Base-by-base conservation (phyloP, 2,329 filamentous ascomycete genomes). In the Talaromyces albobiverticillius region DNA sequence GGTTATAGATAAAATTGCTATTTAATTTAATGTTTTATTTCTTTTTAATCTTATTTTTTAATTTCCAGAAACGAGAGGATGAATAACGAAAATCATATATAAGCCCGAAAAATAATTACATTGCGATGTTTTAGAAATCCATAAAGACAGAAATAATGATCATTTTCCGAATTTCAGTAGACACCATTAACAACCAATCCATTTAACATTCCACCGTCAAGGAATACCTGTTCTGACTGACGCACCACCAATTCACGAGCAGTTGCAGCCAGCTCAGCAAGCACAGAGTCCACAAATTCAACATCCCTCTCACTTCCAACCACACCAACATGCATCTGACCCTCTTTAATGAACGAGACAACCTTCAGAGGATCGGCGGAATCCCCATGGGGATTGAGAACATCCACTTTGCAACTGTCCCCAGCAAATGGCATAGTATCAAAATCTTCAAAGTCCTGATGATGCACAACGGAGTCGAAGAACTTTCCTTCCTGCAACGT, bases 371-470 rank as follows among this genome's bases (percentile, higher is more conserved):
- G 68, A 41, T 62, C 58, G 9, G 67, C 61, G 2, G 67, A 61
- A 57, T 84, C 81, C 29, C 79, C 74, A 60, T 83, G 79, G 2
- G 83, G 80, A 61, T 84, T 85, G 14, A 81, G 63, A 10, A 83
- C 85, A 67, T 85, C 83, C 59, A 84, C 77, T 38, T 71, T 70
- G 62, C 70, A 76, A 45, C 51, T 59, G 2, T 60, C 59, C 2
- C 61, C 66, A 0, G 64, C 65, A 46, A 72, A 71, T 22, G 65
- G 61, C 67, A 71, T 73, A 23, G 70, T 73, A 61, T 86, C 82
- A n/a, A 85, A 82, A 62, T 85, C 82, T 52, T 81, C 79, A 42
- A 82, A 81, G 59, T 82, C 81, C 66, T 84, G 81, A 65, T 84
- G 81, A 47, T 70, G 68, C 11, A 83, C 80, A 1, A 83, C 76